A percentile compares a stretch with the other conserved stretches of the same genome.
Conservation (phyloP, 345 rosid species). For the Salix arbutifolia region DNA sequence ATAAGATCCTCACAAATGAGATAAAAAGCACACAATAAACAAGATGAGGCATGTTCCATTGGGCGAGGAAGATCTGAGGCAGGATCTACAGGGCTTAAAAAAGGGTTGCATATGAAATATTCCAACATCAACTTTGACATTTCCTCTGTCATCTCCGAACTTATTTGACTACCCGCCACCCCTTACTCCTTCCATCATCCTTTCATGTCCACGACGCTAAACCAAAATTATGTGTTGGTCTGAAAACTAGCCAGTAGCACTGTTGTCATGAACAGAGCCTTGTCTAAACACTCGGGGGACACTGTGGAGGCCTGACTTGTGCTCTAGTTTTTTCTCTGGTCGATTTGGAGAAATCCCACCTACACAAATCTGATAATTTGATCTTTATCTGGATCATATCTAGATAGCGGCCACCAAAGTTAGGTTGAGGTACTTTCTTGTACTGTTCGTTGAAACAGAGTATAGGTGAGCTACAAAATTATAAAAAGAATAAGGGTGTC, state of each 20-base stretch:
- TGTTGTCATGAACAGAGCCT: constrained; percentile 18
- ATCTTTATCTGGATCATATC: constrained; percentile 9
- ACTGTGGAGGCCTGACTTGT: constrained; percentile 17
- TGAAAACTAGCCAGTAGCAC: constrained; percentile 8
- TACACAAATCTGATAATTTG: constrained; percentile 11
- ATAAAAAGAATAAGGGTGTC: neutral
- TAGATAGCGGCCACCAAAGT: constrained; percentile 18
- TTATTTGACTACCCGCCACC: constrained; percentile 20
- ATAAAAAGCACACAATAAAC: constrained; percentile 21
- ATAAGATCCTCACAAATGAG: constrained; percentile 25
- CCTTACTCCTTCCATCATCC: constrained; percentile 17
- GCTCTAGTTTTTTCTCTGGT: constrained; percentile 1
- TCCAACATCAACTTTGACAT: constrained; percentile 30
- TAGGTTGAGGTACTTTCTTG: constrained; percentile 25
- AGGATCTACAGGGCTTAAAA: constrained; percentile 31
- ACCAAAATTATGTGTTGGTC: constrained; percentile 8
- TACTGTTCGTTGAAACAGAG: constrained; percentile 18
- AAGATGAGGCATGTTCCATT: constrained; percentile 34
- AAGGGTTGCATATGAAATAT: constrained; percentile 29
- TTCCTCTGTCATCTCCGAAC: neutral
- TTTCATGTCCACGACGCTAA: constrained; percentile 1
- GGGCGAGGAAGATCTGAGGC: constrained; percentile 47
- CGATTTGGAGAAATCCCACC: constrained; percentile 22
- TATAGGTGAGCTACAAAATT: neutral
- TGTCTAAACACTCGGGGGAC: constrained; percentile 31